A percentile compares a stretch with the other conserved stretches of the same genome.
Evolutionary conservation across 2,329 filamentous ascomycete species (phyloP).

Genomic region (Colletotrichum lupini): DNA sequence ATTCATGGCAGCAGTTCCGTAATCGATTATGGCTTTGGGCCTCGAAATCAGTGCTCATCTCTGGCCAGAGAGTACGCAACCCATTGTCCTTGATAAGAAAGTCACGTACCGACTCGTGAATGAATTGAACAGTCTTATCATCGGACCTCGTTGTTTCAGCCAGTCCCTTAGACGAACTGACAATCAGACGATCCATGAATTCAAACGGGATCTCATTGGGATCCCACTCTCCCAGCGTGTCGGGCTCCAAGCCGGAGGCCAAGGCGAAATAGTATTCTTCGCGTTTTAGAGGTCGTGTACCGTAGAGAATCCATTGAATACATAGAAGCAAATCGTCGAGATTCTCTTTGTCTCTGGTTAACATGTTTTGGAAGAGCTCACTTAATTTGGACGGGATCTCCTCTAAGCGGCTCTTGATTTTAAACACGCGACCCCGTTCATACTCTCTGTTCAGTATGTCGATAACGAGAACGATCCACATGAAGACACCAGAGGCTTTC

Average conservation of each 20-base stretch:
- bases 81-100: conserved; percentile 46
- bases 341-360: conserved; percentile 56
- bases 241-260: conserved; percentile 38
- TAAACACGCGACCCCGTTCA: conserved; percentile 35
- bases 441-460: conserved; percentile 4
- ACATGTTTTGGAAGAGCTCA: conserved; percentile 59
- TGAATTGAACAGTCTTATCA: conserved; percentile 54
- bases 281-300: conserved; percentile 50
- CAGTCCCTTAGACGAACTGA: conserved; percentile 58
- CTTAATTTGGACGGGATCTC: conserved; percentile 49
- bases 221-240: conserved; percentile 38
- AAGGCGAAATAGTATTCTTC: conserved; percentile 52
- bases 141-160: conserved; percentile 49
- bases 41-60: background rate
- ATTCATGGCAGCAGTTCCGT: background rate
- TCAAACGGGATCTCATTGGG: conserved; percentile 39
- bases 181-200: conserved; percentile 41
- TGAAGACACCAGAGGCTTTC: conserved; percentile 55
- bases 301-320: conserved; percentile 62
- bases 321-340: conserved; percentile 52
- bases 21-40: background rate
- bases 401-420: conserved; percentile 36
- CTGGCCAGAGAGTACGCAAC: background rate
- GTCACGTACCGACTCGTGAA: conserved; percentile 58
- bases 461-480: conserved; percentile 55